Evolutionary conservation across 2,329 filamentous ascomycete genomes (phyloP).

Genomic region (Lasiodiplodia gonubiensis): DNA sequence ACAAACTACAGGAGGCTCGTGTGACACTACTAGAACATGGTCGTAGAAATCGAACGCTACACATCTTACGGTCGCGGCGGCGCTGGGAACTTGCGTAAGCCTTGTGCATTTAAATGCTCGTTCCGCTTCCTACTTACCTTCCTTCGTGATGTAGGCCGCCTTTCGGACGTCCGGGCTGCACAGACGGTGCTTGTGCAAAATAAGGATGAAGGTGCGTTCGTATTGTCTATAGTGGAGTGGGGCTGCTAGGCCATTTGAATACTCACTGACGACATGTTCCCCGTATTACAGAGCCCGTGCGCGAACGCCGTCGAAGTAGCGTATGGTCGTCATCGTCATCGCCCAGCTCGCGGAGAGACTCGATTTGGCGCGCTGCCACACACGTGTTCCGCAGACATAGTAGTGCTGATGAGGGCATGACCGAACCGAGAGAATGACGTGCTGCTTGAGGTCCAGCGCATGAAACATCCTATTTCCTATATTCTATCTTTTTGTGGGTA

Average conservation of each 20-base stretch:
- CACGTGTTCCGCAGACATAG: slow-evolving; percentile 30
- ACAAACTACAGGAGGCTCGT: not conserved
- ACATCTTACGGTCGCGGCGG: slow-evolving; percentile 35
- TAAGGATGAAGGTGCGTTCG: slow-evolving; percentile 26
- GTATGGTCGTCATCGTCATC: slow-evolving; percentile 31
- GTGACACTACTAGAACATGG: not conserved
- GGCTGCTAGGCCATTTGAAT: not conserved
- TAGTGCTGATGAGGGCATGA: slow-evolving; percentile 23
- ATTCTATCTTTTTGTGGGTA: not conserved
- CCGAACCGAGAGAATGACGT: slow-evolving; percentile 26
- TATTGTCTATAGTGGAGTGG: not conserved
- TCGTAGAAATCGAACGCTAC: slow-evolving; percentile 31
- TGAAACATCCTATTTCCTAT: not conserved
- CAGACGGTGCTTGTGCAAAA: slow-evolving; percentile 25
- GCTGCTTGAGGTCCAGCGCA: not conserved
- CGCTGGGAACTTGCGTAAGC: slow-evolving; percentile 35
- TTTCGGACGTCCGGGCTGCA: slow-evolving; percentile 1
- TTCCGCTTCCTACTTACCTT: not conserved
- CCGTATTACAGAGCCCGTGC: not conserved
- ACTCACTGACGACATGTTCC: not conserved
- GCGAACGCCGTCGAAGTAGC: slow-evolving; percentile 30
- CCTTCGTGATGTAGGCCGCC: not conserved
- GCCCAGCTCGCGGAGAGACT: slow-evolving; percentile 26
- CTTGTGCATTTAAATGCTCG: not conserved
- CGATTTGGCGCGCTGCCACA: slow-evolving; percentile 30